Percentiles rank a stretch among this genome's conserved stretches.
These are phyloP conservation scores for Neurospora sp. DNA, from an alignment of 2,329 filamentous ascomycete genomes.

Conservation along the genomic window DNA sequence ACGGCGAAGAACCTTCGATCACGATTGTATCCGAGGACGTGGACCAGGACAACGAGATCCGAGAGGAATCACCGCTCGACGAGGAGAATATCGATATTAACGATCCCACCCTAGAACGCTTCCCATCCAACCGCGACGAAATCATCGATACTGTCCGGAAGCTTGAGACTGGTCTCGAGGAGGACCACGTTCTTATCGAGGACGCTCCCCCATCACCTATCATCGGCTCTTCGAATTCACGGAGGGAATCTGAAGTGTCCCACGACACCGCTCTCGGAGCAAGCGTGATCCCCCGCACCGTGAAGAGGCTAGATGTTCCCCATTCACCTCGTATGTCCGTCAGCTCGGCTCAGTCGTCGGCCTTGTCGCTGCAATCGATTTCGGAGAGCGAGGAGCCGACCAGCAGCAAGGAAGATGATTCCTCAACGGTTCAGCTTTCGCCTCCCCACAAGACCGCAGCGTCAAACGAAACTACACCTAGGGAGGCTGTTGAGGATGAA, in stretches of 20 bases:
- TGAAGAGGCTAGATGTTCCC: slow-evolving; percentile 20
- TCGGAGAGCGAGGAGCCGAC: slow-evolving; percentile 28
- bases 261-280: not conserved
- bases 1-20: slow-evolving; percentile 20
- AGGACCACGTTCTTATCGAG: slow-evolving; percentile 28
- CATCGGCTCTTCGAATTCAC: slow-evolving; percentile 20
- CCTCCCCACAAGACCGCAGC: slow-evolving; percentile 18
- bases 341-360: slow-evolving; percentile 23
- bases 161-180: slow-evolving; percentile 33
- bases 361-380: slow-evolving; percentile 35
- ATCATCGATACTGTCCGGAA: slow-evolving; percentile 36
- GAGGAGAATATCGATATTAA: slow-evolving; percentile 26
- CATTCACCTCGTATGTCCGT: slow-evolving; percentile 18
- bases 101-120: slow-evolving; percentile 38
- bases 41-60: slow-evolving; percentile 19
- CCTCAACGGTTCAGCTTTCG: slow-evolving; percentile 19
- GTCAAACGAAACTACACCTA: slow-evolving; percentile 14
- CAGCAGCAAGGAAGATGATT: slow-evolving; percentile 6
- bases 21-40: slow-evolving; percentile 14
- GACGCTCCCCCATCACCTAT: slow-evolving; percentile 27
- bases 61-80: slow-evolving; percentile 11
- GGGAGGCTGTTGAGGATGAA: slow-evolving; percentile 29
- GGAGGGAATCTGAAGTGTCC: slow-evolving; percentile 22
- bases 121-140: slow-evolving; percentile 34
- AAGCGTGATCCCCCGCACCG: slow-evolving; percentile 11